These are phyloP conservation scores for Mycena filopes DNA, from an alignment of 768 basidiomycete species.

Conservation along the genomic window DNA sequence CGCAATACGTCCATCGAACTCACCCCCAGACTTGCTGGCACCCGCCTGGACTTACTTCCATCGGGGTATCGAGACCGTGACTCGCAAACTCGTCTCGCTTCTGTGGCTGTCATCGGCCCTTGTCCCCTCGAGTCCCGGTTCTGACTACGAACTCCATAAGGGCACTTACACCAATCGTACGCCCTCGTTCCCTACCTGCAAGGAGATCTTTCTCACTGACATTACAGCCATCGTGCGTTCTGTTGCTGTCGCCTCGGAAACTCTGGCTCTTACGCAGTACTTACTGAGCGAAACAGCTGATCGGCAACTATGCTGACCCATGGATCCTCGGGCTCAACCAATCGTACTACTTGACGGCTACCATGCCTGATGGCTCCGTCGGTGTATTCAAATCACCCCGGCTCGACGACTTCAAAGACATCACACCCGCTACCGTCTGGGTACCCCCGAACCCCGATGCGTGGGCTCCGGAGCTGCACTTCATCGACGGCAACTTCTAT, in stretches of 20 bases:
- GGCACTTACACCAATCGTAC: conserved; percentile 8
- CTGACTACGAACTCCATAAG: too few species aligned
- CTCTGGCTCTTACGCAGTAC: too few species aligned
- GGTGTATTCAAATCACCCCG: conserved; percentile 19
- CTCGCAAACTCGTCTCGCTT: too few species aligned
- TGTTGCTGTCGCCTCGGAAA: too few species aligned
- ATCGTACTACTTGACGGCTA: conserved; percentile 21
- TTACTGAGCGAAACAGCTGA: not conserved
- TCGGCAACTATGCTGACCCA: conserved; percentile 23
- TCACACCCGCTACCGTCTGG: conserved; percentile 13
- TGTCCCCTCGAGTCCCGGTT: too few species aligned
- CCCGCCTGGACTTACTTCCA: too few species aligned
- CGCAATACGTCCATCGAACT: too few species aligned
- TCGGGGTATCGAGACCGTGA: too few species aligned
- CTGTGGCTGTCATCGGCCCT: too few species aligned
- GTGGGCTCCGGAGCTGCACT: conserved; percentile 27
- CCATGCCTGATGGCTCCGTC: conserved; percentile 27
- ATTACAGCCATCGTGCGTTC: conserved; percentile 2
- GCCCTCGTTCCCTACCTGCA: not conserved
- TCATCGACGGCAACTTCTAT: conserved; percentile 17
- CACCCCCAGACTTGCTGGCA: too few species aligned
- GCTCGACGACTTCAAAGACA: conserved; percentile 25
- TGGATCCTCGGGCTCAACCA: conserved; percentile 22
- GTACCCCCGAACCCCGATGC: conserved; percentile 7
- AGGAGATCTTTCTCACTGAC: not conserved